Conservation (phyloP, 495 filamentous ascomycete species). For the Astrocystis sublimbata region DNA sequence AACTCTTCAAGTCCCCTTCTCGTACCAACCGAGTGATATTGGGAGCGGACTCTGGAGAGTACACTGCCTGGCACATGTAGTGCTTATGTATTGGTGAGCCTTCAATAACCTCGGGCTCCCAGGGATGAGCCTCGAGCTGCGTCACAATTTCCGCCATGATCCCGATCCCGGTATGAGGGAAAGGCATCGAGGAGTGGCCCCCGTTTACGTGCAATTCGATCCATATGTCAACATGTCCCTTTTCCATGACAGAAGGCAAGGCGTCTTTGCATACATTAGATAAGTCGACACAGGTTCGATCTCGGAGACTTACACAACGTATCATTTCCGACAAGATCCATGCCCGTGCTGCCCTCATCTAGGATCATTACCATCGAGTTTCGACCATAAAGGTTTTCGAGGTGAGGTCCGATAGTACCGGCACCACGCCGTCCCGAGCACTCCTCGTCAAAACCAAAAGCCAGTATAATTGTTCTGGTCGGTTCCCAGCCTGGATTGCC, state of each 20-base stretch:
- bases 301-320: conserved; percentile 28
- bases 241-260: conserved; percentile 49
- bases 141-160: conserved; percentile 63
- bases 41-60: conserved; percentile 31
- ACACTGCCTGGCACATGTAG: conserved; percentile 51
- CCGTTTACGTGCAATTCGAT: conserved; percentile 57
- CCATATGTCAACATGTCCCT: conserved; percentile 55
- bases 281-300: conserved; percentile 23
- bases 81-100: conserved; percentile 43
- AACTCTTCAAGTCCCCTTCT: conserved; percentile 58
- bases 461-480: conserved; percentile 58
- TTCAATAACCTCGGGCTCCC: conserved; percentile 42
- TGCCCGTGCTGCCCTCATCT: conserved; percentile 60
- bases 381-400: conserved; percentile 56
- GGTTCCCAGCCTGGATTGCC: conserved; percentile 54
- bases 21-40: conserved; percentile 36
- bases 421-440: conserved; percentile 61
- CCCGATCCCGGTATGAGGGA: conserved; percentile 63
- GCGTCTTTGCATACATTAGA: conserved; percentile 41
- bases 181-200: conserved; percentile 62
- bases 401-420: conserved; percentile 48
- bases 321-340: conserved; percentile 44
- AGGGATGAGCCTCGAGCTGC: conserved; percentile 59
- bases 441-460: conserved; percentile 70
- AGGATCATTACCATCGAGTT: conserved; percentile 61